Conservation (phyloP, 352 stramenopile genomes). For the Phytophthora sojae region DNA sequence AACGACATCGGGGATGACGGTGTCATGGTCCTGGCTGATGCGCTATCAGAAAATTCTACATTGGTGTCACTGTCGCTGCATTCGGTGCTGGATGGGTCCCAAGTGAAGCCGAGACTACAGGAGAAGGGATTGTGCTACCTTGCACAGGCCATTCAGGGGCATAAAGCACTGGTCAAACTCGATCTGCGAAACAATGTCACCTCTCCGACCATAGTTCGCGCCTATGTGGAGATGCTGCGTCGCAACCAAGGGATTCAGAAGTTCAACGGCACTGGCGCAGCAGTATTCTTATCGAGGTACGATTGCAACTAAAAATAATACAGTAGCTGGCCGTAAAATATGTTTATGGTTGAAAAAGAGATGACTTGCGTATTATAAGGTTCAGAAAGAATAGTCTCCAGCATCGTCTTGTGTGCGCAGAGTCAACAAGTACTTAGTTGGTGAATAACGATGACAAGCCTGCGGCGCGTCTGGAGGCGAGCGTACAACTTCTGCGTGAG, state of each 20-base stretch:
- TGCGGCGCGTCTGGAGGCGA: conserved; percentile 13
- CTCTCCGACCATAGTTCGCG: conserved; percentile 36
- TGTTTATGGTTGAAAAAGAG: too few relatives aligned
- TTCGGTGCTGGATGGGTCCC: conserved; percentile 48
- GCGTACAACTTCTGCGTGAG: conserved; percentile 11
- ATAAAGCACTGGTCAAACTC: conserved; percentile 47
- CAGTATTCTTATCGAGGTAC: conserved; percentile 61
- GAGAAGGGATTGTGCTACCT: conserved; percentile 53
- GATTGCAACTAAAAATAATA: conserved; percentile 11
- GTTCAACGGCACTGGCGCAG: conserved; percentile 63
- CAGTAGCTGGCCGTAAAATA: too few relatives aligned
- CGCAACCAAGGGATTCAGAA: conserved; percentile 53
- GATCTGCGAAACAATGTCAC: conserved; percentile 65
- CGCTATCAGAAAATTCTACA: conserved; percentile 52
- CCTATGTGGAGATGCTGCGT: conserved; percentile 51
- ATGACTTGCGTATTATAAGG: background rate
- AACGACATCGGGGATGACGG: conserved; percentile 77
- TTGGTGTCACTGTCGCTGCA: conserved; percentile 58
- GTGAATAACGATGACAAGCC: conserved; percentile 6
- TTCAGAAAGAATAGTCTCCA: background rate
- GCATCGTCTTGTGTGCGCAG: background rate
- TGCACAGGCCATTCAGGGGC: conserved; percentile 41
- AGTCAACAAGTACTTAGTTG: conserved; percentile 4
- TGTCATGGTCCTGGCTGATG: conserved; percentile 47
- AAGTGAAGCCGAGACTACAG: conserved; percentile 42